phyloP scores from a whole-genome alignment of 306 rosid species.

The Gastrolobium villosum region DNA sequence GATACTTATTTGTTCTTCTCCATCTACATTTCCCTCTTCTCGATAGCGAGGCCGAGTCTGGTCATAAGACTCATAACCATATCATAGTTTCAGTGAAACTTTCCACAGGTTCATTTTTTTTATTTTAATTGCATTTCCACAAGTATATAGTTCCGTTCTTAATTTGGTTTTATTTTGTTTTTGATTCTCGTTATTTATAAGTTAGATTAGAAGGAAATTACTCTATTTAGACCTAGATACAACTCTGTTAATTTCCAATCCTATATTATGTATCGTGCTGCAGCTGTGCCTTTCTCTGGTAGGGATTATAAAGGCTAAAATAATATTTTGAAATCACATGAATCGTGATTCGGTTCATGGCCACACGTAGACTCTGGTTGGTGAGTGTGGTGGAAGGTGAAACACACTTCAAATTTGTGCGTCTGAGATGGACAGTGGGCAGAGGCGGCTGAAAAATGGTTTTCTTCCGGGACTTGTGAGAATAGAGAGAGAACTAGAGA shows the following conservation, averaged over 20 bases:
- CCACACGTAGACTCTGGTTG: no score
- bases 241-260: not conserved
- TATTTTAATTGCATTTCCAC: not conserved
- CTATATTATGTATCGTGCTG: constrained; percentile 1
- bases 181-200: not conserved
- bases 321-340: no score
- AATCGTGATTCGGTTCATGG: no score
- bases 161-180: not conserved
- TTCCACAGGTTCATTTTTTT: constrained; percentile 18
- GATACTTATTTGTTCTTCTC: constrained; percentile 15
- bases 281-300: not conserved
- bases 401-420: no score
- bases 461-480: no score
- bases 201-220: not conserved
- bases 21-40: not conserved
- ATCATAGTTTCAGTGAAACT: not conserved
- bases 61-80: not conserved
- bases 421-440: no score
- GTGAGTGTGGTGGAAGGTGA: no score
- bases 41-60: not conserved
- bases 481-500: no score
- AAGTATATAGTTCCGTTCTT: not conserved
- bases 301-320: no score
- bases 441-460: no score
- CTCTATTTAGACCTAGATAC: not conserved